phyloP scores from a whole-genome alignment of 768 basidiomycete species.

The Boletus edulis region DNA sequence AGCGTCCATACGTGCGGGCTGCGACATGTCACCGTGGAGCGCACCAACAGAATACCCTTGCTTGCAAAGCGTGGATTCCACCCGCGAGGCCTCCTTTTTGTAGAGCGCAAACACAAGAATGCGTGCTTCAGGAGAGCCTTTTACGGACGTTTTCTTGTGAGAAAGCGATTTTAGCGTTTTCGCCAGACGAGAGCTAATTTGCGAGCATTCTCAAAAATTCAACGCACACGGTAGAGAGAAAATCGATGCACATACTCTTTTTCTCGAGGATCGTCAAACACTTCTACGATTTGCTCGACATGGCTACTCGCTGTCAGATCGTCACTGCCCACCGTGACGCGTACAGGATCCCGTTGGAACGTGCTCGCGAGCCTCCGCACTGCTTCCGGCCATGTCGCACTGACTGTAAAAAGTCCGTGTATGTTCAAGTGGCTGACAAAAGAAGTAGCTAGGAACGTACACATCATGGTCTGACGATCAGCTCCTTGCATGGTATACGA shows the following conservation, averaged over 20 bases:
- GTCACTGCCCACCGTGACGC: constrained; percentile 94
- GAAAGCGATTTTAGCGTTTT: constrained; percentile 51
- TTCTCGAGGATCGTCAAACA: constrained; percentile 78
- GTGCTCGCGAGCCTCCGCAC: constrained; percentile 86
- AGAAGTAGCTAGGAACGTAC: constrained; percentile 44
- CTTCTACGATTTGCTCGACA: constrained; percentile 91
- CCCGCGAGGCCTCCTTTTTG: constrained; percentile 95
- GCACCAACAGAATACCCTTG: constrained; percentile 79
- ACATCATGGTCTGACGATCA: constrained; percentile 93
- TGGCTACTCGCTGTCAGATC: constrained; percentile 92
- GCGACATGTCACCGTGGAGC: constrained; percentile 90
- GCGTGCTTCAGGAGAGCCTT: constrained; percentile 53
- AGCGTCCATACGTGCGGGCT: constrained; percentile 78
- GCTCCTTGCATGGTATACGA: constrained; percentile 61
- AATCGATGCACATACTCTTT: constrained; percentile 68
- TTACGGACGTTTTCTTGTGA: constrained; percentile 60
- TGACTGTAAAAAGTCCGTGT: constrained; percentile 51
- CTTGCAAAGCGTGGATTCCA: constrained; percentile 72
- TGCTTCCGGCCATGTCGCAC: constrained; percentile 97
- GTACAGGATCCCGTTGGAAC: constrained; percentile 81
- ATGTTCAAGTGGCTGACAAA: neutral
- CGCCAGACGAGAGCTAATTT: constrained; percentile 55
- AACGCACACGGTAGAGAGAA: neutral
- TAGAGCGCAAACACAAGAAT: constrained; percentile 94
- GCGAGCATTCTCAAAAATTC: neutral